These are phyloP conservation scores for Linanthus parryae DNA, from an alignment of 148 eudicot genomes.

Conservation along the genomic window DNA sequence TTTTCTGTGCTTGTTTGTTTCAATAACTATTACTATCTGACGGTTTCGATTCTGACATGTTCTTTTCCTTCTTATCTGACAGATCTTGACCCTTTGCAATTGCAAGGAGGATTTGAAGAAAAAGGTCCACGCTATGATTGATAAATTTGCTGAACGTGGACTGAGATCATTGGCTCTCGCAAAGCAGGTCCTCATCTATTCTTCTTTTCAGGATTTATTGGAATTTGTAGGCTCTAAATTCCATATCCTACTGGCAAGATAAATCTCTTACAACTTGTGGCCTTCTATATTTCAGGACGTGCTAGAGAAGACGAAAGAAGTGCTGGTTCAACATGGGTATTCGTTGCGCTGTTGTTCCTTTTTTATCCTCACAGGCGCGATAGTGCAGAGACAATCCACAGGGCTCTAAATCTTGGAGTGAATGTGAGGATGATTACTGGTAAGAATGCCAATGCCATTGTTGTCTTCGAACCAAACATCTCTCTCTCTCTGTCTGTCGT, in stretches of 20 bases:
- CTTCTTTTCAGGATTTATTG: background rate
- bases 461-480: background rate
- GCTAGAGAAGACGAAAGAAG: constrained; percentile 74
- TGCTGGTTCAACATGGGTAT: constrained; percentile 86
- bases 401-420: constrained; percentile 90
- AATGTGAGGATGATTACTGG: constrained; percentile 97
- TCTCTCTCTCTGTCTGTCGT: background rate
- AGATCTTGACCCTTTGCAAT: constrained; percentile 83
- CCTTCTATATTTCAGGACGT: constrained; percentile 54
- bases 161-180: constrained; percentile 86
- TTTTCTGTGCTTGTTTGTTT: background rate
- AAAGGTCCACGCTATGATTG: constrained; percentile 74
- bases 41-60: too few species aligned
- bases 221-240: too few species aligned
- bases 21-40: too few species aligned
- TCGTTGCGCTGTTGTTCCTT: constrained; percentile 75
- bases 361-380: constrained; percentile 97
- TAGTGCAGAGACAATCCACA: constrained; percentile 87
- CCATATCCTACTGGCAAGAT: too few species aligned
- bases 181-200: constrained; percentile 50
- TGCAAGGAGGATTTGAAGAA: constrained; percentile 79
- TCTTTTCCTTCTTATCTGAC: too few species aligned
- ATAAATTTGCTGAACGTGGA: constrained; percentile 91
- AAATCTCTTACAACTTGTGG: constrained; percentile 1
- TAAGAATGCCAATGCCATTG: constrained; percentile 12